phyloP scores from a whole-genome alignment of 495 filamentous ascomycete species.

The Penicillium paradoxum region DNA sequence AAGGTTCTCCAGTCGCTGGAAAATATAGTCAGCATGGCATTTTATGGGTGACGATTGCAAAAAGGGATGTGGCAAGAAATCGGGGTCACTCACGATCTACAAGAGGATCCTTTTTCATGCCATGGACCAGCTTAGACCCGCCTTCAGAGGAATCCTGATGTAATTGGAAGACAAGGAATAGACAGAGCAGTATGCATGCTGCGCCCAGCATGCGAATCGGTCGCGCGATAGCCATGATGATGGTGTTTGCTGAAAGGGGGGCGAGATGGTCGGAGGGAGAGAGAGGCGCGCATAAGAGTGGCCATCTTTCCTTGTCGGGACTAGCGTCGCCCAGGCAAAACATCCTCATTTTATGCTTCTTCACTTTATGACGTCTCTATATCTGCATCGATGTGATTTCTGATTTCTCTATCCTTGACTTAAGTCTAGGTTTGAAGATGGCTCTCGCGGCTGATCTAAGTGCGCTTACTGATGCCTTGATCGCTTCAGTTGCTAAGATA shows the following conservation, averaged over 20 bases:
- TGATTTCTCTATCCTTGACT: background rate
- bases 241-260: conserved; percentile 21
- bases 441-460: conserved; percentile 38
- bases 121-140: conserved; percentile 36
- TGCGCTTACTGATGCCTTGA: conserved; percentile 34
- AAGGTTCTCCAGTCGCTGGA: conserved; percentile 75
- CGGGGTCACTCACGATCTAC: conserved; percentile 62
- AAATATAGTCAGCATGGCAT: conserved; percentile 3
- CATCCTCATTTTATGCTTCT: conserved; percentile 13
- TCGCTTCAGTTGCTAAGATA: conserved; percentile 26
- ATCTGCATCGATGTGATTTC: background rate
- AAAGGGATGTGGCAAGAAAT: background rate
- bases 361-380: conserved; percentile 2
- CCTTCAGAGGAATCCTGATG: conserved; percentile 44
- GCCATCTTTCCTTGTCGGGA: conserved; percentile 28
- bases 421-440: conserved; percentile 33
- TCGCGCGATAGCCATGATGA: conserved; percentile 72
- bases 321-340: conserved; percentile 23
- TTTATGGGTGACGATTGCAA: background rate
- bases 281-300: conserved; percentile 7
- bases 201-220: conserved; percentile 74
- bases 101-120: conserved; percentile 70
- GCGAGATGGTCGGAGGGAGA: conserved; percentile 14
- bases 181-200: conserved; percentile 61
- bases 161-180: conserved; percentile 70